Base-by-base conservation (phyloP, 257 asterid genomes). In the Prunella vulgaris region DNA sequence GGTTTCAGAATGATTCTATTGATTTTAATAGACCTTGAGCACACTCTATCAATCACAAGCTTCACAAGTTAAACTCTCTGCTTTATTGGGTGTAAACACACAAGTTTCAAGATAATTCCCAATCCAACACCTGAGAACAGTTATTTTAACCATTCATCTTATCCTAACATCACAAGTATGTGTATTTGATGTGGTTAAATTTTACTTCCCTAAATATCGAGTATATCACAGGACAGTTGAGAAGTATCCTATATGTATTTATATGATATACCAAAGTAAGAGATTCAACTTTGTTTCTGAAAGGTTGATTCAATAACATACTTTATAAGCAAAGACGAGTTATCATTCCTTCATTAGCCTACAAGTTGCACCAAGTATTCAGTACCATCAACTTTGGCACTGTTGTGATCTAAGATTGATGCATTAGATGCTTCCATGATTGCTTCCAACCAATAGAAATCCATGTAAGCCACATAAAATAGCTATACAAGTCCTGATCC, bases 1-100 rank as follows among this genome's bases (percentile, higher is more conserved):
- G 24, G 18, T 40, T 46, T 25, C 32, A 61, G 46, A 13, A 57
- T 60, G 54, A 70, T 27, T 18, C 59, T 25, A 68, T 58, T 37
- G 30, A 72, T 53, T n/a, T 17, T 60, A 42, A 70, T 22, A 42
- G 10, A 66, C 68, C 22, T 51, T 2, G 12, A 69, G 68, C 59
- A 35, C 72, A 42, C 66, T 21, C 44, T 53, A 6, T 60, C 60
- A 33, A 38, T 58, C 79, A 49, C 64, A 73, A 71, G 20, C 49
- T 33, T 64, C 70, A 48, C 62, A 52, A 25, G 40, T 40, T 62
- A 17, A 49, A 8, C 15, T 60, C 7, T 60, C 3, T 0, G 14
- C 40, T 35, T 71, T 46, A 15, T 1, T 25, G 35, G 64, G 75
- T 27, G 7, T 17, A 20, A 32, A 37, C 60, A 17, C 21, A 44